These are phyloP conservation scores for Neobulgaria alba DNA, from an alignment of 2,329 filamentous ascomycete species.

Conservation along the genomic window DNA sequence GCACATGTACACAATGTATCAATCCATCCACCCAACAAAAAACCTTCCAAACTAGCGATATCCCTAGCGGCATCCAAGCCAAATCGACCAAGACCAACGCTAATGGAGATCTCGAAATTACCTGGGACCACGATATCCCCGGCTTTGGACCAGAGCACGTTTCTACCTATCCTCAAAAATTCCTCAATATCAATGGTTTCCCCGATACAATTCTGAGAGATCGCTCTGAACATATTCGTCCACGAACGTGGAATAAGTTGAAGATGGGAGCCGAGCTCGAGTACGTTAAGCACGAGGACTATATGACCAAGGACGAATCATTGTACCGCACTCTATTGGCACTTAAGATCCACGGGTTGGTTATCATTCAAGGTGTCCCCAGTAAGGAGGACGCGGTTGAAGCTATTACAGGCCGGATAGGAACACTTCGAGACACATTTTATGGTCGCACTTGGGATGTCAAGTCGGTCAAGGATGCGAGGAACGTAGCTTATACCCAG, in stretches of 20 bases:
- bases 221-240: neutral
- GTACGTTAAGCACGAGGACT: constrained; percentile 61
- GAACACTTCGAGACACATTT: constrained; percentile 74
- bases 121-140: constrained; percentile 48
- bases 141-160: constrained; percentile 20
- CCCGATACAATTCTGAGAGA: neutral
- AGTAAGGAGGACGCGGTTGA: constrained; percentile 53
- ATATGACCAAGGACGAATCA: constrained; percentile 49
- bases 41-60: constrained; percentile 55
- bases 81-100: constrained; percentile 29
- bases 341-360: constrained; percentile 59
- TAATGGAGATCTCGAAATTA: constrained; percentile 37
- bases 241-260: constrained; percentile 34
- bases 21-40: constrained; percentile 54
- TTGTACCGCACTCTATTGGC: constrained; percentile 55
- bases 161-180: constrained; percentile 17
- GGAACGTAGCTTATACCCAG: constrained; percentile 87
- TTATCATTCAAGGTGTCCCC: constrained; percentile 66
- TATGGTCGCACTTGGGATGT: constrained; percentile 92
- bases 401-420: constrained; percentile 63
- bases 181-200: constrained; percentile 7
- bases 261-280: constrained; percentile 40
- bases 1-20: constrained; percentile 47
- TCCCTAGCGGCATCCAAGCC: constrained; percentile 41
- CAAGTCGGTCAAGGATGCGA: constrained; percentile 67